Base-by-base conservation (phyloP, 2,329 filamentous ascomycete genomes). In the Cyanodermella asteris region DNA sequence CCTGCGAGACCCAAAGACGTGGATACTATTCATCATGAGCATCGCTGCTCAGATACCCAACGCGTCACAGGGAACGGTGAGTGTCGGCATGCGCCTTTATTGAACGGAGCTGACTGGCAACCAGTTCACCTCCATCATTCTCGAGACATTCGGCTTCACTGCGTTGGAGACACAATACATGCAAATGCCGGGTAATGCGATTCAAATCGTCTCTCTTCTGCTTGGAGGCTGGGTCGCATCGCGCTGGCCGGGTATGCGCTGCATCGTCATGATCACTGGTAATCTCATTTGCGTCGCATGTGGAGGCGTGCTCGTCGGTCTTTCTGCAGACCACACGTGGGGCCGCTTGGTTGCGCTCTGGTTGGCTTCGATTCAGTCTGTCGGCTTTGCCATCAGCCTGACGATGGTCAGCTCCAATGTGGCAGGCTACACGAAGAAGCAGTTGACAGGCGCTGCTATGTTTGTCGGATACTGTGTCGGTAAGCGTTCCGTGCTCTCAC, bases 261-360 rank as follows among this genome's bases (percentile, higher is more conserved):
- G 72, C 29, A 47, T 73, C 2, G 50, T 66, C 23, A 56, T 56
- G 31, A 53, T 55, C 10, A 48, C 44, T 2, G 64, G 64, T 0
- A 46, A 70, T 5, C 33, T 61, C 7, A 33, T 59, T 4, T 45
- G 60, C 1, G 60, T 69, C 11, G 29, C 72, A 2, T 68, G 68
- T 20, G 60, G 70, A 49, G 46, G 68, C 1, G 53, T 74, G n/a
- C 66, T 75, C 29, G 59, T 71, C 7, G 64, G 62, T 3, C 47
- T 75, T 4, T 65, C 66, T 0, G 40, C 64, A 4, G 41, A 47
- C 11, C 64, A 64, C 35, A 62, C 59, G 31, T 51, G 49, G 2
- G 71, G 68, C 8, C 54, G 64, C 0, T 49, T 73, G 7, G 55
- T 65, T 2, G 68, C 65, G 0, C 75, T 71, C 41, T 76, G 74